Evolutionary conservation across 306 rosid species (phyloP).

Genomic region (Pyrus pyrifolia): DNA sequence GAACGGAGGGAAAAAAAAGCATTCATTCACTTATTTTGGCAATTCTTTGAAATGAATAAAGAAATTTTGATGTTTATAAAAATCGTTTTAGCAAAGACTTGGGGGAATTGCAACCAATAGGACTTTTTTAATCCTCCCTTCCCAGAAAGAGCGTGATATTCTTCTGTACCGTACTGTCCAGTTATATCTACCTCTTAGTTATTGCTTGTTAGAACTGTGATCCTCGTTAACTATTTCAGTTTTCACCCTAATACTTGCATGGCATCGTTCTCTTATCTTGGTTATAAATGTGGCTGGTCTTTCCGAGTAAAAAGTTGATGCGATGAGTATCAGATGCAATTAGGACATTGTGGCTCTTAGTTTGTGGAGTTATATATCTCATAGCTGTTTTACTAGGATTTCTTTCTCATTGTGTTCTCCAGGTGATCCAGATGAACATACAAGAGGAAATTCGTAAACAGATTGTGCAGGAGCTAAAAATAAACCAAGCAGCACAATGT

Average conservation of each 20-base stretch:
- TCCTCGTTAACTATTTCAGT: too few relatives aligned
- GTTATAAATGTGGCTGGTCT: too few relatives aligned
- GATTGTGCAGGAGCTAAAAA: constrained; percentile 97
- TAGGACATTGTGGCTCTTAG: background rate
- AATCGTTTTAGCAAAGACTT: background rate
- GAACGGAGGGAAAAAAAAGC: background rate
- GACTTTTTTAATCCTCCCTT: too few relatives aligned
- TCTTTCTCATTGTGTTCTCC: constrained; percentile 17
- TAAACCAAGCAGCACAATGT: constrained; percentile 95
- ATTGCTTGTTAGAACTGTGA: too few relatives aligned
- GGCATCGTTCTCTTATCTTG: too few relatives aligned
- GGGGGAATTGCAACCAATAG: background rate
- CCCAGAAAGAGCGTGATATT: too few relatives aligned
- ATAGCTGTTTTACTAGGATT: background rate
- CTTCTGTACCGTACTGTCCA: too few relatives aligned
- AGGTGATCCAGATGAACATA: constrained; percentile 96
- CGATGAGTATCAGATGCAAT: background rate
- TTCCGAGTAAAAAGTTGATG: background rate
- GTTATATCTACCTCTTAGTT: too few relatives aligned
- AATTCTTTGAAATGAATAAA: background rate
- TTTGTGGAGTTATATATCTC: background rate
- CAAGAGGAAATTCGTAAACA: constrained; percentile 94
- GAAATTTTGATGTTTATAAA: background rate
- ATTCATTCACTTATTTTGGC: background rate
- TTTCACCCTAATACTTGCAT: too few relatives aligned